These are phyloP conservation scores for Plasmodium billcollinsi DNA, from an alignment of 169 alveolate genomes.

Conservation along the genomic window DNA sequence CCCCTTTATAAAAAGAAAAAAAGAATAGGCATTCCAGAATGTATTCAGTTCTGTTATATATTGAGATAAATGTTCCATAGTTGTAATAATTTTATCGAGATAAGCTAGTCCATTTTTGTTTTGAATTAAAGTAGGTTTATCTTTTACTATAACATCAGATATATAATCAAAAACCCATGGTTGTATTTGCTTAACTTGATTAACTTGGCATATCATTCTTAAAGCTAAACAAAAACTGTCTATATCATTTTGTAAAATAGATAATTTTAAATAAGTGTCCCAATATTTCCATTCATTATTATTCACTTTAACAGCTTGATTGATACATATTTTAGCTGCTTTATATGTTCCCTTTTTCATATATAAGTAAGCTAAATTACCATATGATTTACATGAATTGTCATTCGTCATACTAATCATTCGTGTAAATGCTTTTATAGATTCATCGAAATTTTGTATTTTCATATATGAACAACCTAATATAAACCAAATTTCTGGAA, in stretches of 20 bases:
- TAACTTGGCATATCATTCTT: constrained; percentile 77
- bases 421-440: constrained; percentile 81
- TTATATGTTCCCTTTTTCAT: constrained; percentile 77
- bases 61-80: constrained; percentile 70
- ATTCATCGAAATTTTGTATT: constrained; percentile 69
- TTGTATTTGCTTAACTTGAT: constrained; percentile 60
- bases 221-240: constrained; percentile 79
- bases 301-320: constrained; percentile 84
- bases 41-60: constrained; percentile 47
- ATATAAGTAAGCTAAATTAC: constrained; percentile 84
- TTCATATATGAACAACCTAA: constrained; percentile 85
- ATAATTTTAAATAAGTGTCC: constrained; percentile 81
- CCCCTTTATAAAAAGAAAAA: constrained; percentile 67
- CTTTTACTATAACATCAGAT: constrained; percentile 66
- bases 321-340: constrained; percentile 81
- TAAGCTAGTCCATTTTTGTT: constrained; percentile 35
- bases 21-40: constrained; percentile 66
- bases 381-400: constrained; percentile 82
- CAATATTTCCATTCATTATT: constrained; percentile 85
- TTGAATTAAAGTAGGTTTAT: constrained; percentile 39
- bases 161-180: constrained; percentile 43
- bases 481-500: constrained; percentile 79
- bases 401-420: constrained; percentile 83
- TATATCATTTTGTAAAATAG: constrained; percentile 82
- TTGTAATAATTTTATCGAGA: constrained; percentile 77